phyloP scores from a whole-genome alignment of 2,329 filamentous ascomycete species.

The Cordyceps javanica region DNA sequence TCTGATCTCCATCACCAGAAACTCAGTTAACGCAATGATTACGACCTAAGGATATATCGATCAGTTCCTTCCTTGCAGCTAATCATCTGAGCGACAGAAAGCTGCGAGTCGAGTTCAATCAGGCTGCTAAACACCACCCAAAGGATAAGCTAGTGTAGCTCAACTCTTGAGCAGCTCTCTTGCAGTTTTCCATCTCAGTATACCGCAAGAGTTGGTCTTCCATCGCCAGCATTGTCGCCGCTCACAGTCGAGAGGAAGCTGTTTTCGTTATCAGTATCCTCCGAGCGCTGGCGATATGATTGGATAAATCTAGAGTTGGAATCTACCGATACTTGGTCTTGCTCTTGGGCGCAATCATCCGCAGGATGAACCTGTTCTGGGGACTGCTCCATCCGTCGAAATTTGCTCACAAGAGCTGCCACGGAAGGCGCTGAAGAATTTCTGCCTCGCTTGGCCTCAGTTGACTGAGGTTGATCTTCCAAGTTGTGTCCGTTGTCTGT shows the following conservation, averaged over 20 bases:
- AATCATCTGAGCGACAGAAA: not conserved
- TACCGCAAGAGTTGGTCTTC: not conserved
- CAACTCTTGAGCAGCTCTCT: no score
- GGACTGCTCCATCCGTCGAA: constrained; percentile 18
- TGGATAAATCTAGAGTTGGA: constrained; percentile 11
- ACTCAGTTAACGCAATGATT: not conserved
- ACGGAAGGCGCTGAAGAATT: constrained; percentile 17
- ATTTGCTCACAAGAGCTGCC: constrained; percentile 22
- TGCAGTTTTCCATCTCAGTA: not conserved
- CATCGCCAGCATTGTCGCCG: not conserved
- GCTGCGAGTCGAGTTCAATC: not conserved
- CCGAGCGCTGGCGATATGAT: constrained; percentile 8
- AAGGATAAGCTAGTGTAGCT: no score
- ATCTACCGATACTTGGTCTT: constrained; percentile 1
- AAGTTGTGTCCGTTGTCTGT: not conserved
- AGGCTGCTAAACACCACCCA: no score
- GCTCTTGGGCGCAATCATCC: not conserved
- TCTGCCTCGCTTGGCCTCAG: not conserved
- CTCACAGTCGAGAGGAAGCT: not conserved
- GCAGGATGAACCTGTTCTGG: not conserved
- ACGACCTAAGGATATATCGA: not conserved
- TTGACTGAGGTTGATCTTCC: not conserved
- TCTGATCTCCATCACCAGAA: not conserved
- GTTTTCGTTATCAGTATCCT: constrained; percentile 4
- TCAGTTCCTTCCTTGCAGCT: not conserved